Conservation (phyloP, 2,329 filamentous ascomycete species). For the Fusarium buxicola region DNA sequence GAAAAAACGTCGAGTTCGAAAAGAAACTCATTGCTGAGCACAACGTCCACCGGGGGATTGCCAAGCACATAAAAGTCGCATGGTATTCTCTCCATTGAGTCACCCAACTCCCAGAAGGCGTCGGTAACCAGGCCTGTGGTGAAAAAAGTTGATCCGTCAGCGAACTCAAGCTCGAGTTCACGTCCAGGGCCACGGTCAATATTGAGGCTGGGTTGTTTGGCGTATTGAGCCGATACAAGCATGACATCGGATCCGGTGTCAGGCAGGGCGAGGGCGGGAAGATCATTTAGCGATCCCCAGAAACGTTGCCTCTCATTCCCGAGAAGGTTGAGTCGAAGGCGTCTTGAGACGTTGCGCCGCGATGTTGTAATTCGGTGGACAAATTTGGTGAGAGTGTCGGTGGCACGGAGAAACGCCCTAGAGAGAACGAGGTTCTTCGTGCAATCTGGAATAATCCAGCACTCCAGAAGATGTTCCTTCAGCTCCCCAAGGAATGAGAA, state of each 20-base stretch:
- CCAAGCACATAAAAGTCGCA: constrained; percentile 7
- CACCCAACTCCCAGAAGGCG: not conserved
- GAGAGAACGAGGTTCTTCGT: not conserved
- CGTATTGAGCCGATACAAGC: constrained; percentile 2
- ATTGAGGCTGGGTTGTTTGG: not conserved
- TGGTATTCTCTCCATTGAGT: rapidly evolving
- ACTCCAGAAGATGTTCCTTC: not conserved
- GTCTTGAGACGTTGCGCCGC: rapidly evolving
- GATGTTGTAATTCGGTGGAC: not conserved
- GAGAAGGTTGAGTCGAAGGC: not conserved
- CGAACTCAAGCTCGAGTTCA: not conserved
- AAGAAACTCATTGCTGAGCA: constrained; percentile 5
- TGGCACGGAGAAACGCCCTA: not conserved
- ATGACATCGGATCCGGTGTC: constrained; percentile 17
- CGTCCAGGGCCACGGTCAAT: not conserved
- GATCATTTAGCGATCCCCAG: not conserved
- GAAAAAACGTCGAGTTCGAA: not conserved
- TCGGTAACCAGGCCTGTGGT: not conserved
- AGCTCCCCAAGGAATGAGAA: not conserved
- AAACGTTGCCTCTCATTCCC: not conserved
- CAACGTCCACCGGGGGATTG: not conserved
- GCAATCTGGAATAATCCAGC: not conserved
- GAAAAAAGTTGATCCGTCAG: not conserved
- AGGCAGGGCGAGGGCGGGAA: not conserved
- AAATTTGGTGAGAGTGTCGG: not conserved